Base-by-base conservation (phyloP, 1,284 basidiomycete species). In the Coriolopsis trogii region DNA sequence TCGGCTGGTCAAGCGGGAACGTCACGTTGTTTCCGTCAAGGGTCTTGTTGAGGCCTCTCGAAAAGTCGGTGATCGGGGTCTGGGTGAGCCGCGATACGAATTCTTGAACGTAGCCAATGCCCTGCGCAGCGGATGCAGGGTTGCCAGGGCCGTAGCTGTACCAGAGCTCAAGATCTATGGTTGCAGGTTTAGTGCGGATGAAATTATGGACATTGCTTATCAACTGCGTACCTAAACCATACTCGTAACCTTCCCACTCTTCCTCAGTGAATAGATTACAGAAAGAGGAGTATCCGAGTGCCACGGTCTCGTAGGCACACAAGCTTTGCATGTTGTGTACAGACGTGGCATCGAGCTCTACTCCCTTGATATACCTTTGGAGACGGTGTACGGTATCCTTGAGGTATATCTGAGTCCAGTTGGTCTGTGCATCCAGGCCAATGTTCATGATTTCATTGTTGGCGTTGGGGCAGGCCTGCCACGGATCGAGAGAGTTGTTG, bases 261-360 rank as follows among this genome's bases (percentile, higher is more conserved):
- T 81, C 75, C 56, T 84, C 73, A 12, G 83, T 87, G 66, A 87
- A 87, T 4, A 87, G 65, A 12, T 71, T 68, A 61, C 84, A 78
- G 59, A 79, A 79, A 15, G 58, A 51, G 7, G 74, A 77, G 55
- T 75, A 87, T 0, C 87, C 87, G 28, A 89, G 76, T 0, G 85
- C 77, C 24, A 86, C 82, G 7, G 85, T 87, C 76, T 85, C 83
- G 59, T 84, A 85, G 2, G 82, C 79, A 61, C 83, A 85, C 21
- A 81, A 62, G 38, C 75, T 62, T 51, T 81, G 80, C 76, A 80
- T 79, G 6, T 65, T 67, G 26, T 68, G 57, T 20, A 83, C 69
- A 61, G 81, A 77, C 4, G 66, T 59, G 8, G 75, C 61, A 3
- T 73, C 76, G 15, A 88, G 65, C 26, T 80, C 72, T 26, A 82